Evolutionary conservation across 768 basidiomycete genomes (phyloP).

Genomic region (Coprinopsis sp.): DNA sequence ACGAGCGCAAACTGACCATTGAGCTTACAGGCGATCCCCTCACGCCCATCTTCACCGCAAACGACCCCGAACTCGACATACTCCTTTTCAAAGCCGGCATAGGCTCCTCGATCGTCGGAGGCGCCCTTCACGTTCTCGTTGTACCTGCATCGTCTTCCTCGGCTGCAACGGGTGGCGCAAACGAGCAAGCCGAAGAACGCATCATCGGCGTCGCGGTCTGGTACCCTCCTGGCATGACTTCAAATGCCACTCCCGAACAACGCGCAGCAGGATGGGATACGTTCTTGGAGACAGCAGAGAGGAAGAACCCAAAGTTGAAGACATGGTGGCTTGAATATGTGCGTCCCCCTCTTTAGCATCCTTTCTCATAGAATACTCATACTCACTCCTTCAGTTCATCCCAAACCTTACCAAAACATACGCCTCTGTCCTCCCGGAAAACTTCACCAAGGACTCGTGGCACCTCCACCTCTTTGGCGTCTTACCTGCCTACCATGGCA

Average conservation of each 20-base stretch:
- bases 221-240: conserved; percentile 25
- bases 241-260: conserved; percentile 23
- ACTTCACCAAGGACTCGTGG: conserved; percentile 21
- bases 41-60: conserved; percentile 15
- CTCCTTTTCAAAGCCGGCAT: conserved; percentile 17
- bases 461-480: conserved; percentile 27
- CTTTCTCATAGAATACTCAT: background rate
- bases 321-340: conserved; percentile 29
- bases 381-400: conserved; percentile 18
- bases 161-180: too few relatives aligned
- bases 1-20: too few relatives aligned
- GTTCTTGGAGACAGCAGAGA: conserved; percentile 19
- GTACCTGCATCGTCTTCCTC: conserved; percentile 16
- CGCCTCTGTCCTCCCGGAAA: conserved; percentile 15
- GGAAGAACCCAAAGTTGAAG: conserved; percentile 4
- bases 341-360: conserved; percentile 4
- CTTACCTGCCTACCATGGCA: conserved; percentile 25
- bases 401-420: conserved; percentile 16
- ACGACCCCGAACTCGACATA: conserved; percentile 15
- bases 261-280: conserved; percentile 23
- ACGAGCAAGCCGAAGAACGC: too few relatives aligned
- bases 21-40: conserved; percentile 7
- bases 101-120: conserved; percentile 20
- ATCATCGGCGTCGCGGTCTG: conserved; percentile 28
- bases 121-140: conserved; percentile 23